Conservation (phyloP, 176 grass and related monocot genomes). For the Carex scoparia region DNA sequence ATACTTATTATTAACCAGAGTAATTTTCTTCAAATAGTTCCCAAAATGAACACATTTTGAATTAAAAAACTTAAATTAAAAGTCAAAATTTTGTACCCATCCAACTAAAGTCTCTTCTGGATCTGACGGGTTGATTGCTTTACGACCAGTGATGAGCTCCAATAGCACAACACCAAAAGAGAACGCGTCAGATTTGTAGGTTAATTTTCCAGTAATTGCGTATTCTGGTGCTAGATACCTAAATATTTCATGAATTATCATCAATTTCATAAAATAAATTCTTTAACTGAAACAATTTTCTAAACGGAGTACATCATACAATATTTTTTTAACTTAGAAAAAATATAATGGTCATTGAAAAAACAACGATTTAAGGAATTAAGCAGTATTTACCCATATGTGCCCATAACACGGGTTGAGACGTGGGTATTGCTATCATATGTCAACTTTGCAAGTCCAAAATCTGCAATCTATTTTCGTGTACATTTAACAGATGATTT, state of each 20-base stretch:
- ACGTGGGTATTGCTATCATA: constrained; percentile 56
- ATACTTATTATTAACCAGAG: neutral
- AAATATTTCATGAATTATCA: neutral
- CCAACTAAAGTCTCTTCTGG: constrained; percentile 85
- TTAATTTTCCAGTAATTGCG: constrained; percentile 79
- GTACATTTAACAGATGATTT: neutral
- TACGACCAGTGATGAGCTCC: constrained; percentile 87
- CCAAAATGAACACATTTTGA: neutral
- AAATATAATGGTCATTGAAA: neutral
- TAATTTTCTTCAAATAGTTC: neutral
- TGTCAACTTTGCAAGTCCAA: constrained; percentile 63
- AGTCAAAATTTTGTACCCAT: constrained; percentile 43
- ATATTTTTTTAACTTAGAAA: neutral
- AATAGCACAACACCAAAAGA: constrained; percentile 93
- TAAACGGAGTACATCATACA: neutral
- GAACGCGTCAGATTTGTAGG: constrained; percentile 80
- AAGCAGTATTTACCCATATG: constrained; percentile 48
- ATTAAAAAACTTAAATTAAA: neutral
- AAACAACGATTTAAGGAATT: neutral
- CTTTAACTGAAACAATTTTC: neutral
- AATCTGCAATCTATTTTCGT: constrained; percentile 63
- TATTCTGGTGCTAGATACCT: constrained; percentile 91
- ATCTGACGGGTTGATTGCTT: constrained; percentile 64
- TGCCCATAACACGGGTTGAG: constrained; percentile 73
- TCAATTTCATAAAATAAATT: neutral